Conservation (phyloP, 2,329 filamentous ascomycete genomes). For the Capronia epimyces region DNA sequence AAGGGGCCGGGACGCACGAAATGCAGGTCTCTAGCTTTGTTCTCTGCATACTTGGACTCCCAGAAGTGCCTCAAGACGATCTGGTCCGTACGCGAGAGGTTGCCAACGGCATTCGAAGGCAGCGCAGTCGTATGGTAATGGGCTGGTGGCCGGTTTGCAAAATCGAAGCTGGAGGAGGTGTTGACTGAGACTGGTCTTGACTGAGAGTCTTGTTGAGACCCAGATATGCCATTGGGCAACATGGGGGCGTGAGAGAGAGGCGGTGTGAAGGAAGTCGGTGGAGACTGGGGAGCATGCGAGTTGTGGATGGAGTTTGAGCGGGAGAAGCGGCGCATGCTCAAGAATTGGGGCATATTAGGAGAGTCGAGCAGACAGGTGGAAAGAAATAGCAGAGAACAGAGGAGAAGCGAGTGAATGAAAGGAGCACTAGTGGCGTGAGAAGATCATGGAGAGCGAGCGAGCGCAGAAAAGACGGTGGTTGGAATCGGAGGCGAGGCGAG, state of each 20-base stretch:
- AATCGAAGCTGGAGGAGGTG: slow-evolving; percentile 26
- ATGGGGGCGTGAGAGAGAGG: slow-evolving; percentile 24
- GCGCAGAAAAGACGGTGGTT: slow-evolving; percentile 14
- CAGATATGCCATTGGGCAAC: slow-evolving; percentile 16
- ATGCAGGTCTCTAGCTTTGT: slow-evolving; percentile 26
- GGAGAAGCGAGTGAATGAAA: slow-evolving; percentile 1
- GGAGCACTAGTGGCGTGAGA: slow-evolving; percentile 2
- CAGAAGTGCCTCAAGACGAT: slow-evolving; percentile 29
- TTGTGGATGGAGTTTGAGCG: slow-evolving; percentile 20
- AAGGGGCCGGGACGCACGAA: slow-evolving; percentile 17
- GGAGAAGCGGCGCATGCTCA: slow-evolving; percentile 24
- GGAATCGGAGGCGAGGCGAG: slow-evolving; percentile 1
- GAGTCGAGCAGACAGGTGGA: background rate
- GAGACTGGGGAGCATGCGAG: slow-evolving; percentile 13
- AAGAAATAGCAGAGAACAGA: background rate
- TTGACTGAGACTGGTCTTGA: slow-evolving; percentile 25
- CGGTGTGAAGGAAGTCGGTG: slow-evolving; percentile 23
- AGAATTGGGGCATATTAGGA: slow-evolving; percentile 20
- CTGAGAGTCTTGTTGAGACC: slow-evolving; percentile 15
- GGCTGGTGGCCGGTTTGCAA: slow-evolving; percentile 22
- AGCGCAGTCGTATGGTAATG: slow-evolving; percentile 19
- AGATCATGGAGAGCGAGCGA: background rate
- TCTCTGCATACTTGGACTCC: slow-evolving; percentile 28
- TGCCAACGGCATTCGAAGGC: slow-evolving; percentile 18
- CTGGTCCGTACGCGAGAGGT: slow-evolving; percentile 27